Base-by-base conservation (phyloP, 371 early-diverging fungal species). In the Lichtheimia hyalospora region DNA sequence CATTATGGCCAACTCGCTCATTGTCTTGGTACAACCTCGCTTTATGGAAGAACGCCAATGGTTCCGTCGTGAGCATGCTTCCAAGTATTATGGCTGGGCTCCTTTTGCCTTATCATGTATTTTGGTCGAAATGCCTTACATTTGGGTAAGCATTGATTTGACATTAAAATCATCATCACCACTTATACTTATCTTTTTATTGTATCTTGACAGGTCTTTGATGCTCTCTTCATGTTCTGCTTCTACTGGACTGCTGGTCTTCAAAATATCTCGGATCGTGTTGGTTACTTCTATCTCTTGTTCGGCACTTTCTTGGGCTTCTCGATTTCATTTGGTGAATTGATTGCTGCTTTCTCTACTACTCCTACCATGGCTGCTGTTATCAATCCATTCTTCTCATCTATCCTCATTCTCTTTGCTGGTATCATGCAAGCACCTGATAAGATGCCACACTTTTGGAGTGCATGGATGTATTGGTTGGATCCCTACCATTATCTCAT, bases 181-280 rank as follows among this genome's bases (percentile, higher is more conserved):
- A 16, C 40, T 43, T 23, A 24, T 18, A 42, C 25, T 40, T 34
- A 27, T 16, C n/a, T n/a, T n/a, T n/a, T n/a, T n/a, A n/a, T 7
- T 25, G 15, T 27, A 4, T 8, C 3, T 18, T 54, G 18, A 13
- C 20, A 66, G 24, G 53, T 84, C 48, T 69, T 84, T 3, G 73
- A 78, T 43, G 79, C 85, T 2, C 64, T 81, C 61, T 86, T 86
- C 74, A 83, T 85, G 79, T 63, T 83, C 52, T 73, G 81, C 61
- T 75, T 85, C 70, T 88, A 92, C 80, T 92, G 86, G 86, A 84
- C 88, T 28, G 86, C 81, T 18, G 89, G 90, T 15, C 77, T 91
- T 42, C 69, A 75, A 61, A 70, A 67, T 6, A 65, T 28, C 7
- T 82, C 83, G 28, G 77, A 66, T 44, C 74, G 81, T 69, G 80